Conservation (phyloP, 257 asterid species). For the Eucommia ulmoides region DNA sequence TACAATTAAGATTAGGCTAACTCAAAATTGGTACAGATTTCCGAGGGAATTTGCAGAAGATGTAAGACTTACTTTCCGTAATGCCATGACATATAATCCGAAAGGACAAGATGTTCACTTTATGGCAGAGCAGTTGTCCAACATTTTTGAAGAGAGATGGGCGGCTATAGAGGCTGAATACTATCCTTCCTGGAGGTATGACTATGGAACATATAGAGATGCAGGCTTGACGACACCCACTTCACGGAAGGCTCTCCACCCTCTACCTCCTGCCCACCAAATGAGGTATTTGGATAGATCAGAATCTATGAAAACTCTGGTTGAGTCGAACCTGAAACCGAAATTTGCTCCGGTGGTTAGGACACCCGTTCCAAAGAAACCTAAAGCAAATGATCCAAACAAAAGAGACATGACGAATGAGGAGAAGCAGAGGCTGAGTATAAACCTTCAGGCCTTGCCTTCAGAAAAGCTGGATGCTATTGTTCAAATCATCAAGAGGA, state of each 20-base stretch:
- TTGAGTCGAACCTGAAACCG: constrained; percentile 5
- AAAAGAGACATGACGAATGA: constrained; percentile 21
- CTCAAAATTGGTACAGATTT: neutral
- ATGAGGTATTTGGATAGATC: constrained; percentile 10
- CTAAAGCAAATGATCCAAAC: constrained; percentile 14
- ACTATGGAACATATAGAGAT: constrained; percentile 12
- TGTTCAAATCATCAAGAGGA: constrained; percentile 20
- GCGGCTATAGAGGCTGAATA: constrained; percentile 12
- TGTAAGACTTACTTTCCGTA: neutral
- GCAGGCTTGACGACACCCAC: constrained; percentile 10
- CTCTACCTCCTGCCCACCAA: constrained; percentile 5
- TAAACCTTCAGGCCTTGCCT: constrained; percentile 16
- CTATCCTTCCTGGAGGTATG: constrained; percentile 13
- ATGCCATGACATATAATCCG: constrained; percentile 2
- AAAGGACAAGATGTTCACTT: constrained; percentile 19
- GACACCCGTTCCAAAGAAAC: constrained; percentile 15
- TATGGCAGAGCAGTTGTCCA: constrained; percentile 14
- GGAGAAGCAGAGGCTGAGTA: constrained; percentile 18
- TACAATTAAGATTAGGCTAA: neutral
- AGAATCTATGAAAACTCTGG: constrained; percentile 6
- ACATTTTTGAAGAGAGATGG: constrained; percentile 20
- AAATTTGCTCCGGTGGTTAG: constrained; percentile 5
- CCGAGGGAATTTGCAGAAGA: neutral
- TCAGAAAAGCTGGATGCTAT: constrained; percentile 15
- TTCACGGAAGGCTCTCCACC: constrained; percentile 9